Conservation (phyloP, 2,329 filamentous ascomycete species). For the Phyllosticta citriasiana region DNA sequence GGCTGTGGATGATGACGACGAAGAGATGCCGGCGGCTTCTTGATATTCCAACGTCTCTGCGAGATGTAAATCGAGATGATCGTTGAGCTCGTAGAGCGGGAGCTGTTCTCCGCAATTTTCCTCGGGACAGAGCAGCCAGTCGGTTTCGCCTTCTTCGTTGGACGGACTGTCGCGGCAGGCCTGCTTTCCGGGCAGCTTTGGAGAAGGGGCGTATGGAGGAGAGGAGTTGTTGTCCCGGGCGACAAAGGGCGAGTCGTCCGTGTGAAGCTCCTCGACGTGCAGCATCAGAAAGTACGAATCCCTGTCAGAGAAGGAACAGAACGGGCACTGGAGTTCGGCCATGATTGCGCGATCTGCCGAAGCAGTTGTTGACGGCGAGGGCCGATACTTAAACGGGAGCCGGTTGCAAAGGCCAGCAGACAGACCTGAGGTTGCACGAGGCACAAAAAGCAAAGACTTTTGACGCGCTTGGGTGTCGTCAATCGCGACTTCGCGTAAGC, state of each 20-base stretch:
- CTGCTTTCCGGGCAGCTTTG: not conserved
- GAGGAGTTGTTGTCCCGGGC: constrained; percentile 17
- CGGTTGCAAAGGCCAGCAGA: not conserved
- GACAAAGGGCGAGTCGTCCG: constrained; percentile 27
- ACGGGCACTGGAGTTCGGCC: constrained; percentile 4
- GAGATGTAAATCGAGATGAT: constrained; percentile 37
- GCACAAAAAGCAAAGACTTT: not conserved
- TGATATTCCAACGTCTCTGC: constrained; percentile 24
- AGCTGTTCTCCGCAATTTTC: constrained; percentile 34
- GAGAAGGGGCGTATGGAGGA: not conserved
- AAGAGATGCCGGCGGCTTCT: not conserved
- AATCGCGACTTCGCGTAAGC: not conserved
- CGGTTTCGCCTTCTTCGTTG: constrained; percentile 12
- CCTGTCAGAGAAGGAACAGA: not conserved
- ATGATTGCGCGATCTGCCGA: not conserved
- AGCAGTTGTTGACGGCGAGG: not conserved
- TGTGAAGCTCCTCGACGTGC: constrained; percentile 32
- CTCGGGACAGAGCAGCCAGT: constrained; percentile 30
- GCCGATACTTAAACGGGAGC: not conserved
- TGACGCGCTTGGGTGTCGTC: not conserved
- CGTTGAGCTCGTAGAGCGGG: constrained; percentile 31
- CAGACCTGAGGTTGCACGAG: not conserved
- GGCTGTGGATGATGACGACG: constrained; percentile 14
- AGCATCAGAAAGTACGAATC: constrained; percentile 24
- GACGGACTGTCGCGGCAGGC: not conserved